Base-by-base conservation (phyloP, 768 basidiomycete species). In the Boletus insuetus region DNA sequence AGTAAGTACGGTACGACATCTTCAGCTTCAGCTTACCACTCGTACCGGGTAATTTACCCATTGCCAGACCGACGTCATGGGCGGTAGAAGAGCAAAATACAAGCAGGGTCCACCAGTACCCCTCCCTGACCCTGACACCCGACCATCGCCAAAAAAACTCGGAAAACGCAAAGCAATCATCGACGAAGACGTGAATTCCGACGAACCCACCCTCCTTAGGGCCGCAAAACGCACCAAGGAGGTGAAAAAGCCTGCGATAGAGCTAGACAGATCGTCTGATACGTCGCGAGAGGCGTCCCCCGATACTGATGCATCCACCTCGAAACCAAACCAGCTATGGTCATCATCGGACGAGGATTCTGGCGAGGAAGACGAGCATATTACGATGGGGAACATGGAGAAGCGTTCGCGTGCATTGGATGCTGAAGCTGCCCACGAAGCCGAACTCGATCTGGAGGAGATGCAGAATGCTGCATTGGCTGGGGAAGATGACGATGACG, bases 341-440 rank as follows among this genome's bases (percentile, higher is more conserved):
- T 79, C 79, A 8, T 77, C 79, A 17, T 74, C 76, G 40, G 73
- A 67, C 1, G 72, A 69, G 31, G 76, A 77, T 11, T 77, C 77
- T 7, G 78, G 73, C 8, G 79, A 79, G n/a, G 76, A 77, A 44
- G 79, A 77, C 9, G 80, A 79, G 13, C 86, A 76, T 49, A 72
- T 86, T 34, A 94, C 91, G 8, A 84, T 84, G 73, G 81, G 80
- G 24, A 94, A 92, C 64, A 91, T 94, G 80, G 91, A 89, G 59
- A 82, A 84, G 37, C 85, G 84, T 26, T 93, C 91, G 43, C 83
- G 83, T 51, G 89, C 88, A 49, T 71, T 93, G 47, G 91, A 94
- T 61, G 84, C 78, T 20, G 74, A 79, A 59, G 84, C 83, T 7
- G 79, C 78, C 24, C 82, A 74, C 12, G 89, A 92, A 53, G 89